Evolutionary conservation across 2,329 filamentous ascomycete genomes (phyloP), one percentile per base, ranked within the genome.

Genomic region (Fusarium sublunatum): DNA sequence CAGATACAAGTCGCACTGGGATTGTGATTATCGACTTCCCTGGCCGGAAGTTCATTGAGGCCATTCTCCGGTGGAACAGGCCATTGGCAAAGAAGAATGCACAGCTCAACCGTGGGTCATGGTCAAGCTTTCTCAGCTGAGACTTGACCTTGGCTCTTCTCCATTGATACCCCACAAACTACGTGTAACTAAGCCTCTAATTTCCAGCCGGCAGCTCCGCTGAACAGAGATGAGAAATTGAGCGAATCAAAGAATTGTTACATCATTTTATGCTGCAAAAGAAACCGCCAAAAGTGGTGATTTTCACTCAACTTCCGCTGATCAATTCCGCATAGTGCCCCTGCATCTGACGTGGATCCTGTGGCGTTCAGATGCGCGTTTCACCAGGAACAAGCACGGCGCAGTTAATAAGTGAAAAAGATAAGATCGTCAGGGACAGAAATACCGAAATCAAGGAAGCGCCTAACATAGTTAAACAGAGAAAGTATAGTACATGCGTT

Each of bases 1-100:
- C 64, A 5, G 70, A 67, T 4, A 71, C 68, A 4, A 71, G 72
- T 8, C 71, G 77, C 24, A 76, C 79, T 2, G 81, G 81, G 10
- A 71, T 83, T 8, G 74, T 83, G 32, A 83, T 83, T 61, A 73
- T 80, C 3, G 81, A 83, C 55, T 83, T 83, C 43, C 81, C 81
- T 0, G 81, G 81, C 3, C 71, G 70, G 61, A 73, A 71, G 42
- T 72, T 81, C 28, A 75, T 83, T 34, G 74, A 80, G 26, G 75
- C 72, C 22, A 74, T 83, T 9, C 56, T 83, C 48, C 69, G 62
- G 32, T 77, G 78, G 70, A 83, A 83, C 58, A 64, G 64, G 22
- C 69, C 70, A 48, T 46, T 76, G 31, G 48, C 42, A 48, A 65
- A 66, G 58, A 65, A 60, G 19, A 31, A 34, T 25, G 28, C n/a